Evolutionary conservation across 345 rosid species (phyloP).

Genomic region (Conringia planisiliqua): DNA sequence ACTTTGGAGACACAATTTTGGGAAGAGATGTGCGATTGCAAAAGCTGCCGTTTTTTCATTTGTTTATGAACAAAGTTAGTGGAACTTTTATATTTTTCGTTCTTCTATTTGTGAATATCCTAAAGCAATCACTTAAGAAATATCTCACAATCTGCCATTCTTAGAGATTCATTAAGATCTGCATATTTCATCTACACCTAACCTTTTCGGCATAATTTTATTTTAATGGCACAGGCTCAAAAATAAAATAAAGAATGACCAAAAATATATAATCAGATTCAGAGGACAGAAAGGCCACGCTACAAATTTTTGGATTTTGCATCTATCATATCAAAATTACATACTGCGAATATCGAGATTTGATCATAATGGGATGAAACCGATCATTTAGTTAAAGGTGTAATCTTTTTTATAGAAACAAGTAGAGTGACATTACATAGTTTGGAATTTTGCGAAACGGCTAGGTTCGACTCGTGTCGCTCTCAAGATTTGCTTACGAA

Average conservation of each 20-base stretch:
- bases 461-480: background rate
- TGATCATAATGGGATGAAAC: background rate
- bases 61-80: constrained; percentile 16
- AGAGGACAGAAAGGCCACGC: background rate
- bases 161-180: constrained; percentile 19
- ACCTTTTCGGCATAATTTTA: background rate
- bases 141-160: constrained; percentile 13
- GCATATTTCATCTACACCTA: constrained; percentile 5
- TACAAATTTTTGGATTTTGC: background rate
- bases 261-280: background rate
- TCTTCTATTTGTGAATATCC: background rate
- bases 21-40: constrained; percentile 11
- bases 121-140: constrained; percentile 13
- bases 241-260: background rate
- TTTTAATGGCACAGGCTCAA: background rate
- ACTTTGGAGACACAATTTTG: background rate
- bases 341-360: background rate
- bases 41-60: constrained; percentile 8
- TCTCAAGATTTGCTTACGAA: constrained; percentile 9
- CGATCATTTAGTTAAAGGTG: background rate
- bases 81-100: background rate
- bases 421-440: background rate
- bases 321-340: background rate
- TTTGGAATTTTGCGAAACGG: constrained; percentile 18
- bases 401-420: background rate